A percentile compares a stretch with the other conserved stretches of the same genome.
phyloP scores from a whole-genome alignment of 1,139 yeast species.

The Magnusiomyces magnusii region DNA sequence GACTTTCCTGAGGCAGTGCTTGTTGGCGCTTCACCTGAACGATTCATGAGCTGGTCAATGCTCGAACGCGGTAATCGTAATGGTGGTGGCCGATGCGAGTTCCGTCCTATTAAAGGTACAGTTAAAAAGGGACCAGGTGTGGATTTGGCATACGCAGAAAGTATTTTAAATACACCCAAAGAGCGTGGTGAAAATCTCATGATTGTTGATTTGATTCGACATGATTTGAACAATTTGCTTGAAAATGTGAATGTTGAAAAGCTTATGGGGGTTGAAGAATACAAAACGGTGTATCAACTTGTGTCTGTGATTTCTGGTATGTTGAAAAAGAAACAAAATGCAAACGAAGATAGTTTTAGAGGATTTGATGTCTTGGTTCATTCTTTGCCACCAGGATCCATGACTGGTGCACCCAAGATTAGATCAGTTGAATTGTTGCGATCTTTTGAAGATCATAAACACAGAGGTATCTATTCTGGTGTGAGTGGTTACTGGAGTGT shows the following conservation, averaged over 20 bases:
- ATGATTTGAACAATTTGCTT: constrained; percentile 73
- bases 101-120: constrained; percentile 95
- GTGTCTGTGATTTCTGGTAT: constrained; percentile 82
- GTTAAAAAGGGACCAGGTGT: constrained; percentile 52
- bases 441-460: constrained; percentile 40
- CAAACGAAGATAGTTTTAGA: constrained; percentile 31
- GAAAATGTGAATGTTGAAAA: constrained; percentile 61
- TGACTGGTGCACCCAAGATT: constrained; percentile 99
- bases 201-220: constrained; percentile 95
- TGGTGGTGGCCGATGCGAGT: constrained; percentile 48
- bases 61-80: constrained; percentile 26
- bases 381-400: constrained; percentile 94
- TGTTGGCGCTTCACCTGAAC: constrained; percentile 88
- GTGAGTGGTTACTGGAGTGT: constrained; percentile 94
- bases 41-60: constrained; percentile 68
- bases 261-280: constrained; percentile 89
- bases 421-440: constrained; percentile 81
- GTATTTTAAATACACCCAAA: constrained; percentile 71
- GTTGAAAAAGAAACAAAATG: constrained; percentile 31
- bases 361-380: constrained; percentile 76
- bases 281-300: constrained; percentile 80
- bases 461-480: constrained; percentile 90
- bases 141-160: constrained; percentile 49
- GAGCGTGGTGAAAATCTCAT: constrained; percentile 94
- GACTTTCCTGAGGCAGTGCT: constrained; percentile 59